Percentiles rank a stretch among this genome's conserved stretches.
Evolutionary conservation across 2,329 filamentous ascomycete species (phyloP).

Genomic region (Neofusicoccum parvum): DNA sequence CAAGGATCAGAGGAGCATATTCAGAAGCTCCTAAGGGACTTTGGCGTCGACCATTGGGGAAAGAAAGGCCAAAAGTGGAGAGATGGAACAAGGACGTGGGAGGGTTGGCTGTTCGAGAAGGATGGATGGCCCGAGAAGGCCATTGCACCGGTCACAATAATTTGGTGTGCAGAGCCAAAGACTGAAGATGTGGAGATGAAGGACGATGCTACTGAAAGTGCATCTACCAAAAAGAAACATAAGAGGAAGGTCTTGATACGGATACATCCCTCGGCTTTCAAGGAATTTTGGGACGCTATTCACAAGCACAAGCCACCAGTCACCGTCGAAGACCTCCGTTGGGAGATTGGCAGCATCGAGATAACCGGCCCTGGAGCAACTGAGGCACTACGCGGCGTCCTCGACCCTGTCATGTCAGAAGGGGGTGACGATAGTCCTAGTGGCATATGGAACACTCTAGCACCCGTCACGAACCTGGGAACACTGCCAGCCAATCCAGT

Average conservation of each 20-base stretch:
- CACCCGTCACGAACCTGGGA: conserved; percentile 50
- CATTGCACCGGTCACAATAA: conserved; percentile 71
- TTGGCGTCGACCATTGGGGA: conserved; percentile 67
- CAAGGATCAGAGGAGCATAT: conserved; percentile 68
- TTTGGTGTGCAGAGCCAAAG: conserved; percentile 66
- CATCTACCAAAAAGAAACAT: conserved; percentile 35
- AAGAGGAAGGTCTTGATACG: conserved; percentile 67
- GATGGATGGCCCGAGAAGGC: conserved; percentile 53
- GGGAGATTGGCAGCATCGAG: conserved; percentile 73
- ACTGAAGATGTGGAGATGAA: conserved; percentile 24
- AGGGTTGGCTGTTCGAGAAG: conserved; percentile 60
- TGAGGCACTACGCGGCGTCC: conserved; percentile 71
- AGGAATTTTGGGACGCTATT: conserved; percentile 68
- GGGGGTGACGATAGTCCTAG: conserved; percentile 35
- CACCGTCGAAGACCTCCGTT: conserved; percentile 68
- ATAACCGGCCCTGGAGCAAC: conserved; percentile 74
- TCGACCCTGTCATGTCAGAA: conserved; percentile 52
- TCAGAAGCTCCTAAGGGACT: conserved; percentile 63
- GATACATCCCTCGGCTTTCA: conserved; percentile 79
- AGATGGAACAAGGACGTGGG: conserved; percentile 59
- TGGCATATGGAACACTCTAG: conserved; percentile 34
- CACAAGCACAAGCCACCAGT: conserved; percentile 60
- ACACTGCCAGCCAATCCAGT: conserved; percentile 70
- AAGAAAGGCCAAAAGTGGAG: conserved; percentile 72
- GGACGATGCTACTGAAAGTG: conserved; percentile 24